Evolutionary conservation across 140 eudicot species (phyloP).

Genomic region (Oenanthe javanica): DNA sequence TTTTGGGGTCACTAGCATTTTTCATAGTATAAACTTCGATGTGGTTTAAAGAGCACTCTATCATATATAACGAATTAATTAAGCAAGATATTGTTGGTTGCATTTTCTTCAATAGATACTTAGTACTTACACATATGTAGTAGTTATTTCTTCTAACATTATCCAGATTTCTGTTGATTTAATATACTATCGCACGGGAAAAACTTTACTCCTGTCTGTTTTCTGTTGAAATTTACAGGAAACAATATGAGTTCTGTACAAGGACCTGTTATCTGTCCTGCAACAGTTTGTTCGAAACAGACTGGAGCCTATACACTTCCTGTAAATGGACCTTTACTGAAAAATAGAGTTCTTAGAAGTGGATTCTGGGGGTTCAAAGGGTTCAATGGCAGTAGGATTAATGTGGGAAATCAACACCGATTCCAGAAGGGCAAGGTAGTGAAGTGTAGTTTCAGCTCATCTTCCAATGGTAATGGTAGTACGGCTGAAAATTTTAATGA

Average conservation of each 20-base stretch:
- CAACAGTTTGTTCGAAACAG: constrained; percentile 50
- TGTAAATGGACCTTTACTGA: constrained; percentile 37
- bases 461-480: constrained; percentile 82
- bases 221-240: constrained; percentile 3
- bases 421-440: constrained; percentile 18
- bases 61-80: neutral
- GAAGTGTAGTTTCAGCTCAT: constrained; percentile 65
- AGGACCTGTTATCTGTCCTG: constrained; percentile 68
- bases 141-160: neutral
- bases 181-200: neutral
- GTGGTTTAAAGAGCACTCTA: neutral
- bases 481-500: constrained; percentile 70
- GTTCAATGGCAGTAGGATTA: constrained; percentile 26
- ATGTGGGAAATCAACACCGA: constrained; percentile 24
- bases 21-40: too few relatives aligned
- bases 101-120: neutral
- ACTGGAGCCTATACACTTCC: constrained; percentile 33
- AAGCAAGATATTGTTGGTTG: neutral
- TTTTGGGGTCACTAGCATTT: too few relatives aligned
- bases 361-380: constrained; percentile 30
- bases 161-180: neutral
- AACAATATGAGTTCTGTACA: constrained; percentile 51
- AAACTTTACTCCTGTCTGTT: neutral
- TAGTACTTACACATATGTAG: neutral
- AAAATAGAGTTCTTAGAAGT: constrained; percentile 40